Evolutionary conservation across 768 basidiomycete species (phyloP), one percentile per base, ranked within the genome.

Genomic region (Leucosporidium yakuticum): DNA sequence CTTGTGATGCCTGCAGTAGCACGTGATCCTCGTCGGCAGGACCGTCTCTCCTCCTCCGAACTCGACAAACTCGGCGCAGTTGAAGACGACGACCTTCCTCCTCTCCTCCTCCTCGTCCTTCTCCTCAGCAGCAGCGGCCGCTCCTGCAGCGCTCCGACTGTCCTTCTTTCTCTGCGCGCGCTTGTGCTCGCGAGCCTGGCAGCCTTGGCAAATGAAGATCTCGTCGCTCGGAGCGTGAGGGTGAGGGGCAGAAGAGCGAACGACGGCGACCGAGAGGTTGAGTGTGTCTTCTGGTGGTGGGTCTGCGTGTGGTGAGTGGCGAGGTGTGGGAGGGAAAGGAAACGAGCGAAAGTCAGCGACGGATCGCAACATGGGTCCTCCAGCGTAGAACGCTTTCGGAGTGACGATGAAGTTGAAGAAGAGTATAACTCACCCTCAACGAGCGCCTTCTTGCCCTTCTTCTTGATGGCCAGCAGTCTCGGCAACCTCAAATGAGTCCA

Each of bases 1-100:
- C 68, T 91, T 88, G 80, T 99, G 95, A 82, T 98, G 96, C 61
- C 95, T 87, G 74, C 96, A 98, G 78, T 99, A 99, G 79, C 96
- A 99, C 11, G 95, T 95, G 69, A 99, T 91, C 56, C 96, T 86
- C 48, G 96, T 86, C 12, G 95, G 95, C n/a, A 99, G 82, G 25
- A 90, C 84, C 31, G 87, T 87, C 25, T 90, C 89, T 27, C 96
- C 96, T 19, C 86, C 82, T 9, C 86, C 87, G 77, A 98, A 92
- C 76, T 93, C 91, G 57, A 97, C 84, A 53, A 90, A 83, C 72
- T 94, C 90, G 0, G 90, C 83, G 72, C 93, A 95, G 76, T 98
- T 98, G 81, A 98, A 99, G 68, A 98, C 88, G 58, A 99, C 87
- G 74, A 99, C 93, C 69, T 80, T 76, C 54, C 48, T 51, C 63